Conservation (phyloP, 2,329 filamentous ascomycete species). For the Diaporthe batatas region DNA sequence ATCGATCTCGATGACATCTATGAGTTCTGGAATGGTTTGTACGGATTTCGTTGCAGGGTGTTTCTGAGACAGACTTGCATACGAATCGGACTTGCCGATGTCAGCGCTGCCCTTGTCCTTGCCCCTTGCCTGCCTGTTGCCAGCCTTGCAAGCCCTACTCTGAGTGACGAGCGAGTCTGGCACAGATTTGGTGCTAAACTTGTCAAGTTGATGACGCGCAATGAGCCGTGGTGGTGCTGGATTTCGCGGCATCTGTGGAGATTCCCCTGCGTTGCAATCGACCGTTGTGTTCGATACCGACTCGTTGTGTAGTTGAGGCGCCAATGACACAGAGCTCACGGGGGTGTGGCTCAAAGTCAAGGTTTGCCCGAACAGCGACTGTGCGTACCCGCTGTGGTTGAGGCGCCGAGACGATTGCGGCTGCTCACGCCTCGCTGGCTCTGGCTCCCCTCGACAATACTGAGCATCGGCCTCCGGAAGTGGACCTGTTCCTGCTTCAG, state of each 20-base stretch:
- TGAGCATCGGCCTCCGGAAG: background rate
- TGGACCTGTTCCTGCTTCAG: conserved; percentile 38
- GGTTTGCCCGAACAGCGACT: conserved; percentile 63
- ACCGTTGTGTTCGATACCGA: conserved; percentile 30
- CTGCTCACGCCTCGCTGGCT: conserved; percentile 14
- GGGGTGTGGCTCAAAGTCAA: conserved; percentile 58
- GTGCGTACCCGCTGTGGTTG: conserved; percentile 59
- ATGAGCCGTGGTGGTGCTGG: background rate
- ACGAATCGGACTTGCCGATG: background rate
- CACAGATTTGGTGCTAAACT: background rate
- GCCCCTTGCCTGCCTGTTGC: background rate
- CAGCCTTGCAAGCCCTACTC: background rate
- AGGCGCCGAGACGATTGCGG: conserved; percentile 28
- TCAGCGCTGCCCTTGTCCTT: background rate
- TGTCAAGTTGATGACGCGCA: background rate
- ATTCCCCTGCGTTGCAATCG: background rate
- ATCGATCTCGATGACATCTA: conserved; percentile 40
- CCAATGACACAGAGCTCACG: conserved; percentile 50
- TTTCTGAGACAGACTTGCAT: background rate
- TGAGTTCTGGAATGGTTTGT: background rate
- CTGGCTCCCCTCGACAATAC: background rate
- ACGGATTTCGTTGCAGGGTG: background rate
- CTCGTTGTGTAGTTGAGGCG: conserved; percentile 42
- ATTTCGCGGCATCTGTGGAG: background rate
- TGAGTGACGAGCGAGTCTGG: background rate